Evolutionary conservation across 2,329 filamentous ascomycete species (phyloP).

Genomic region (Neofusicoccum sp.): DNA sequence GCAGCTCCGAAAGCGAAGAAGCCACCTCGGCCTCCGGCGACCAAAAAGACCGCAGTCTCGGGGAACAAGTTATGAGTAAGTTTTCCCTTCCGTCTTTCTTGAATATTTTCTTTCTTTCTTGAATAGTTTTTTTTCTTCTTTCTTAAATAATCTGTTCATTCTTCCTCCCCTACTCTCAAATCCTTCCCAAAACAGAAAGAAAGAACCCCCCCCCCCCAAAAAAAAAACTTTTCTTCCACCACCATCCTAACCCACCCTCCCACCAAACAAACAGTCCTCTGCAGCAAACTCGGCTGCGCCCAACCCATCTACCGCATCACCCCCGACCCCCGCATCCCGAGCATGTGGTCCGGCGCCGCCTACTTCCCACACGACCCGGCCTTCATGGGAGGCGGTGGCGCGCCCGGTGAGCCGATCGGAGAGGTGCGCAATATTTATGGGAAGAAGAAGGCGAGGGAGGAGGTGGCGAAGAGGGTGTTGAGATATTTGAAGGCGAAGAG

Average conservation of each 20-base stretch:
- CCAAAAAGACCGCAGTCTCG: background rate
- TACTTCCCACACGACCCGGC: constrained; percentile 28
- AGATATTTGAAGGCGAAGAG: constrained; percentile 38
- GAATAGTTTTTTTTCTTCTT: background rate
- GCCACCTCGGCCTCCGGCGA: background rate
- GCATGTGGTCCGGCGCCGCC: constrained; percentile 38
- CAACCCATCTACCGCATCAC: constrained; percentile 15
- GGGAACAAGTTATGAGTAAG: constrained; percentile 14
- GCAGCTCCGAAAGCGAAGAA: background rate
- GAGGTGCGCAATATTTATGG: constrained; percentile 45
- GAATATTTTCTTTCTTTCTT: too few species aligned
- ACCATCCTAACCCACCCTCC: background rate
- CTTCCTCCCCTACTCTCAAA: background rate
- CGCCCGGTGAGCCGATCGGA: constrained; percentile 42
- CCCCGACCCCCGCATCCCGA: constrained; percentile 18
- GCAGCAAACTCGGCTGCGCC: constrained; percentile 17
- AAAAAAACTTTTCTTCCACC: background rate
- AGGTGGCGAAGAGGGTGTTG: constrained; percentile 44
- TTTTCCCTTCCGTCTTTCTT: background rate
- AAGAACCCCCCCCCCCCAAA: background rate
- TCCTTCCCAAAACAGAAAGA: background rate
- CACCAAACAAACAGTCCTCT: background rate
- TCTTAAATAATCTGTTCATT: too few species aligned
- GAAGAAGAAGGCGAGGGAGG: constrained; percentile 51
- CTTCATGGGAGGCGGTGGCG: too few species aligned